Percentiles rank a stretch among this genome's conserved stretches.
Evolutionary conservation across 352 stramenopile species (phyloP).

Genomic region (Pythium dissimile): DNA sequence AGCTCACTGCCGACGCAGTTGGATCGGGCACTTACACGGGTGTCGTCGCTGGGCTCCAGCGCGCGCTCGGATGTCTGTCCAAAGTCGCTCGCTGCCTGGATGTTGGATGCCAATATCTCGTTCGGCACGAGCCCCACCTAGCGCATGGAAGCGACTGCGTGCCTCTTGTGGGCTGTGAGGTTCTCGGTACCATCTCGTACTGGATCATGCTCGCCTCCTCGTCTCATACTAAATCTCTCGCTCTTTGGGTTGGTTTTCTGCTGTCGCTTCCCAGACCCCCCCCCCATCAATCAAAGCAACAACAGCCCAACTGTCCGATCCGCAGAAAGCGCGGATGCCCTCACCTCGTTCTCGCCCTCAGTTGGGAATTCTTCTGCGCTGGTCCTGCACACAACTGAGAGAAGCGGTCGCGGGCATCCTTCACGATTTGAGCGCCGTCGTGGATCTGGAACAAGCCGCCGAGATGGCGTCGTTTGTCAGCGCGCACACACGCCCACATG

Average conservation of each 20-base stretch:
- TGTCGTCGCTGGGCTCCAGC: slow-evolving; percentile 45
- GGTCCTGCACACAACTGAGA: neutral
- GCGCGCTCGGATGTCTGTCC: slow-evolving; percentile 37
- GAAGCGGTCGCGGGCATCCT: neutral
- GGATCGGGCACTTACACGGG: slow-evolving; percentile 62
- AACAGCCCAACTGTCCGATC: no score
- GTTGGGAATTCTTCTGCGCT: slow-evolving; percentile 1
- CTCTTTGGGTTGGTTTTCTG: no score
- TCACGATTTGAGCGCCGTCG: slow-evolving; percentile 2
- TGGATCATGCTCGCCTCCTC: no score
- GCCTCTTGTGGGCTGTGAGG: neutral
- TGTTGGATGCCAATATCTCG: slow-evolving; percentile 43
- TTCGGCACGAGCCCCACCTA: slow-evolving; percentile 52
- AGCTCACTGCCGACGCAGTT: slow-evolving; percentile 40
- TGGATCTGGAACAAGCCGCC: slow-evolving; percentile 1
- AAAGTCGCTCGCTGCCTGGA: slow-evolving; percentile 38
- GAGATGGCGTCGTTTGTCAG: slow-evolving; percentile 8
- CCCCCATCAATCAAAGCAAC: no score
- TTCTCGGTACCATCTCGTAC: neutral
- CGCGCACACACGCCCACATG: no score
- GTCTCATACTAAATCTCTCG: no score
- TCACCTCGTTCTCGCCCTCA: no score
- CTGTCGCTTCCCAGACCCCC: no score
- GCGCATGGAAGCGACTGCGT: neutral
- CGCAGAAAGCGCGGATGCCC: no score